Percentiles rank a stretch among this genome's conserved stretches.
Evolutionary conservation across 208 protist genomes (phyloP).

Genomic region (Trypanosoma conorhini): DNA sequence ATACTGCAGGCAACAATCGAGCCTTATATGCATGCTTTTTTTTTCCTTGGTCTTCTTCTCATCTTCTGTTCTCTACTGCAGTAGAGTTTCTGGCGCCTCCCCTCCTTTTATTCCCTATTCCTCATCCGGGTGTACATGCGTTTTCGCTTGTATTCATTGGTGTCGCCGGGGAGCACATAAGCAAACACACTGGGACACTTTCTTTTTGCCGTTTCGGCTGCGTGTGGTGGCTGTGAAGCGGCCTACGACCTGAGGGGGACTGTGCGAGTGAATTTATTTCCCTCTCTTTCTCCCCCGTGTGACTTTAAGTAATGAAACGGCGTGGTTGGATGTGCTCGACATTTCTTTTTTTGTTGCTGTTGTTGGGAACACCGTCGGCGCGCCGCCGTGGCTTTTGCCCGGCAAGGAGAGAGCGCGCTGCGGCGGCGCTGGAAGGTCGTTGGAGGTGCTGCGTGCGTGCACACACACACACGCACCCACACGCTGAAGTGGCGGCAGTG

Average conservation of each 20-base stretch:
- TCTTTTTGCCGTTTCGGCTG: too few species aligned
- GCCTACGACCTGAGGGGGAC: too few species aligned
- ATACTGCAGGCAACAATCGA: too few species aligned
- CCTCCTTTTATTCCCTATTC: neutral
- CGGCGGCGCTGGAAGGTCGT: neutral
- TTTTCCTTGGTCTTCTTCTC: neutral
- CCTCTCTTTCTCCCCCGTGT: neutral
- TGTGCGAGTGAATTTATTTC: neutral
- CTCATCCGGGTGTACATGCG: neutral
- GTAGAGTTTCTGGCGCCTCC: neutral
- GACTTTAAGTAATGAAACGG: neutral
- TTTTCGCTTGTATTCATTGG: neutral
- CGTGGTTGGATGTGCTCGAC: neutral
- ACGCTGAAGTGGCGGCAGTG: neutral
- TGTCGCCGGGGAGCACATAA: neutral
- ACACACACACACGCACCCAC: neutral
- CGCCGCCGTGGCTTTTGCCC: neutral
- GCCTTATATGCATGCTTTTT: neutral
- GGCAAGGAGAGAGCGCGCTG: neutral
- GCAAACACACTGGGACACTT: too few species aligned
- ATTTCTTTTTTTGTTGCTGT: neutral
- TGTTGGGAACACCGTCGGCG: neutral
- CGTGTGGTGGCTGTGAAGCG: too few species aligned
- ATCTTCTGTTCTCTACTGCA: neutral
- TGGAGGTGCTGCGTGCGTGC: neutral